Evolutionary conservation across 2,329 filamentous ascomycete genomes (phyloP), one percentile per base, ranked within the genome.

Genomic region (Monosporascus sp.): DNA sequence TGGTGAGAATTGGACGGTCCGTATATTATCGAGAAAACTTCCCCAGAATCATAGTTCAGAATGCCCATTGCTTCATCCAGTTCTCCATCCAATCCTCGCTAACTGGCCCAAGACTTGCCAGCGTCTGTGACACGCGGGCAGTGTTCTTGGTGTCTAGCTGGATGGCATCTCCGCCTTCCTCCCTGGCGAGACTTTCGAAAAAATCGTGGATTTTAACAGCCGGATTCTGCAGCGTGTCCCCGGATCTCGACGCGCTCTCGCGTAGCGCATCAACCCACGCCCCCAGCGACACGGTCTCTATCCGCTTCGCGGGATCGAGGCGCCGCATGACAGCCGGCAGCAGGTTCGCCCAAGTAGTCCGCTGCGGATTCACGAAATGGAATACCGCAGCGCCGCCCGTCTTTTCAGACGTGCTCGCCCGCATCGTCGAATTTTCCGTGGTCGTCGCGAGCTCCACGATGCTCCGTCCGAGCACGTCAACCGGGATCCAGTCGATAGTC

Each of bases 51-150:
- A 31, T 14, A 1, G 3, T 14, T 49, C 22, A 60, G 27, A 59
- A 54, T 19, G 44, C 54, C 57, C 57, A 58, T 37, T 59, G 59
- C 7, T 8, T 54, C 55, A 59, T 55, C 57, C 57, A 61, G n/a
- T 56, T 55, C 17, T 55, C 54, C 51, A 59, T 50, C 55, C 46
- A 58, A 9, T 26, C 41, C 7, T 45, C 34, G 3, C 22, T 6
- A 45, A 61, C 50, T 1, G 52, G 40, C 9, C 43, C 56, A 7
- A 58, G 17, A 11, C 19, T 20, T 27, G 46, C 34, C 48, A 59
- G 20, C 22, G 54, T 54, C 40, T 37, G 38, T 24, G 59, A 58
- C 2, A 22, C 14, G 4, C n/a, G 16, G 9, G 48, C 16, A 16
- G 57, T 49, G 19, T 36, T 36, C 50, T 51, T 50, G 3, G 52